A percentile compares a stretch with the other conserved stretches of the same genome.
Evolutionary conservation across 2,329 filamentous ascomycete species (phyloP).

Genomic region (Ascochyta lentis): DNA sequence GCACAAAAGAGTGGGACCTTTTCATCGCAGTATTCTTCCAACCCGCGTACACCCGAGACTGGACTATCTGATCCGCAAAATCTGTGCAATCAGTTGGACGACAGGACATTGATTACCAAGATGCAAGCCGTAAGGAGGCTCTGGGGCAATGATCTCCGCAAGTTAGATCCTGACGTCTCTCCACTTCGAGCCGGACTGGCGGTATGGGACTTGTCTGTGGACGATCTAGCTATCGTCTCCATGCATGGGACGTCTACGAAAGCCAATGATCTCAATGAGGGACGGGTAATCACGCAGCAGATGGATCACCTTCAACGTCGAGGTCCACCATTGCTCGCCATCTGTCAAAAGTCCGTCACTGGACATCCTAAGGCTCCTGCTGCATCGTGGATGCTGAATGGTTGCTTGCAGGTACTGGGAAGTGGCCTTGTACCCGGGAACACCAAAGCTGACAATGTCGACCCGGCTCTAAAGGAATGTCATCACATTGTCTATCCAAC

Average conservation of each 20-base stretch:
- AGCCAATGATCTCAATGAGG: slow-evolving; percentile 52
- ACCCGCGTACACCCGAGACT: too few relatives aligned
- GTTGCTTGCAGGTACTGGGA: slow-evolving; percentile 46
- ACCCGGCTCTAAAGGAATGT: slow-evolving; percentile 9
- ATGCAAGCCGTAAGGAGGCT: too few relatives aligned
- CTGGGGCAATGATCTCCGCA: too few relatives aligned
- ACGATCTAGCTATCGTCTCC: slow-evolving; percentile 49
- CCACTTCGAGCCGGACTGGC: slow-evolving; percentile 48
- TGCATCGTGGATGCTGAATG: slow-evolving; percentile 50
- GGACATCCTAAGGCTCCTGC: slow-evolving; percentile 51
- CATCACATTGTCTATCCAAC: slow-evolving; percentile 47
- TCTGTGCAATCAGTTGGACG: too few relatives aligned
- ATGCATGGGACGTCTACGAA: slow-evolving; percentile 53
- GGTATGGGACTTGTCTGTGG: slow-evolving; percentile 47
- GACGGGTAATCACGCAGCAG: slow-evolving; percentile 45
- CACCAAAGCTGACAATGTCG: too few relatives aligned
- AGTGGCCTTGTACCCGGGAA: slow-evolving; percentile 42
- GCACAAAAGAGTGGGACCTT: too few relatives aligned
- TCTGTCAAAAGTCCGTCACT: slow-evolving; percentile 27
- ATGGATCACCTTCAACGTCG: slow-evolving; percentile 34
- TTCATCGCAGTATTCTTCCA: too few relatives aligned
- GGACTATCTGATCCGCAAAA: too few relatives aligned
- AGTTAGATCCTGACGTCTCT: slow-evolving; percentile 24
- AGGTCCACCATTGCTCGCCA: too few relatives aligned
- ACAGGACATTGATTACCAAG: too few relatives aligned